Conservation (phyloP, 78 protist species). For the slime mould (Dictyostelium discoideum) region dicty_2.7 NC_007088.5:4865001-4865500, state of each 20-base stretch:
- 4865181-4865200: slow-evolving; percentile 86
- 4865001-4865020: too few relatives aligned
- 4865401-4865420: slow-evolving; percentile 15
- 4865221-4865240: slow-evolving; percentile 56
- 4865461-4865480: not conserved
- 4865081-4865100: slow-evolving; percentile 15
- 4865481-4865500: not conserved
- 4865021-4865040: too few relatives aligned
- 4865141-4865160: slow-evolving; percentile 67
- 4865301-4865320: slow-evolving; percentile 90
- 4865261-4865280: slow-evolving; percentile 58
- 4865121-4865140: slow-evolving; percentile 41
- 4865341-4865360: not conserved
- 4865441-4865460: too few relatives aligned
- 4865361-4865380: not conserved
- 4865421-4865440: not conserved
- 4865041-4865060: too few relatives aligned
- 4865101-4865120: not conserved
- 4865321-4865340: slow-evolving; percentile 85
- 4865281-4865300: slow-evolving; percentile 68
- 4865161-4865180: slow-evolving; percentile 83
- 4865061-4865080: not conserved
- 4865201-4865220: slow-evolving; percentile 86
- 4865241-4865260: slow-evolving; percentile 89
- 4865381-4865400: slow-evolving; percentile 21